Conservation (phyloP, 2,329 filamentous ascomycete genomes). For the Tolypocladium pustulatum region DNA sequence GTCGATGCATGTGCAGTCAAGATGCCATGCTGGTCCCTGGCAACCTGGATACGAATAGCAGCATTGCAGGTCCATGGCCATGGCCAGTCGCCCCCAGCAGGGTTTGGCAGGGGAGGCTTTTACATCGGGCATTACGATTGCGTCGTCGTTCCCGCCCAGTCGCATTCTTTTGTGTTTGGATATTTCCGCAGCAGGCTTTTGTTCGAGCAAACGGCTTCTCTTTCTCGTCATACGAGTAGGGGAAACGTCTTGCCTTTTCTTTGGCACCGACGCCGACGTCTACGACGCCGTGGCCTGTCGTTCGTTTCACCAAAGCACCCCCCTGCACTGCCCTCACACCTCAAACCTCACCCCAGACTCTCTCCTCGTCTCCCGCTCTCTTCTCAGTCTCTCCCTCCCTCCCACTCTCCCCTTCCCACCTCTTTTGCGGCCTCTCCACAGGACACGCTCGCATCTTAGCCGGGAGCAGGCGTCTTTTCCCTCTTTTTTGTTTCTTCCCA, state of each 20-base stretch:
- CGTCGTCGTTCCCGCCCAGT: neutral
- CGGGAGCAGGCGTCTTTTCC: neutral
- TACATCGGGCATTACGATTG: neutral
- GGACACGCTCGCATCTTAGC: neutral
- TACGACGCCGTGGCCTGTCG: neutral
- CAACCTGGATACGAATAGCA: too few species aligned
- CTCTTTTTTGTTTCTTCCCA: constrained; percentile 7
- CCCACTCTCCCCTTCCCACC: neutral
- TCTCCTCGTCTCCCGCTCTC: neutral
- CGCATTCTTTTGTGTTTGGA: neutral
- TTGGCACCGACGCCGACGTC: neutral
- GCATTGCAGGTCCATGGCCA: too few species aligned
- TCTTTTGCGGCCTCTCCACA: neutral
- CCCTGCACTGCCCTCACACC: neutral
- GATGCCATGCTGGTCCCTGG: too few species aligned
- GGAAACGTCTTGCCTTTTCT: neutral
- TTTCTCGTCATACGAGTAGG: neutral
- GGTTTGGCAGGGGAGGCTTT: too few species aligned
- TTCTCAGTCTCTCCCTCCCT: neutral
- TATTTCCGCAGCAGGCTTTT: neutral
- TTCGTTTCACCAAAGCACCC: neutral
- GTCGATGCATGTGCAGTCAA: too few species aligned
- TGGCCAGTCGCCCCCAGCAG: neutral
- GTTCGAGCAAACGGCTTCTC: neutral
- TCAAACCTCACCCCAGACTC: neutral